A percentile compares a stretch with the other conserved stretches of the same genome.
Evolutionary conservation across 1,284 basidiomycete species (phyloP).

Genomic region (Gymnopus androsaceus): DNA sequence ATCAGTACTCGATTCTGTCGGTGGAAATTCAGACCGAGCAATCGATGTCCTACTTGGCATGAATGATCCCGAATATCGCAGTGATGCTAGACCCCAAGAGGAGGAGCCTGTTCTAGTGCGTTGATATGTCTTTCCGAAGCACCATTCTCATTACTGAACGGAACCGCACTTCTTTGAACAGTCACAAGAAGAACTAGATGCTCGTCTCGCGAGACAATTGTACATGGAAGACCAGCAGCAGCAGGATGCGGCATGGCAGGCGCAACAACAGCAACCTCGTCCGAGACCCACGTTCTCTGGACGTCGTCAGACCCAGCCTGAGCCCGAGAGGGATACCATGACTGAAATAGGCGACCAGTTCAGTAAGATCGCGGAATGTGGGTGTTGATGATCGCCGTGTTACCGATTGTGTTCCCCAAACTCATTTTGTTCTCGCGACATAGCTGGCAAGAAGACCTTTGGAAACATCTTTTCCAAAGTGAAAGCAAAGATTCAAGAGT

Average conservation of each 20-base stretch:
- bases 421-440: background rate
- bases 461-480: conserved; percentile 70
- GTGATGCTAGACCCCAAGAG: conserved; percentile 25
- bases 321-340: conserved; percentile 49
- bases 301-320: conserved; percentile 16
- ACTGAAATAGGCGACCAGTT: conserved; percentile 72
- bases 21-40: conserved; percentile 67
- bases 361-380: conserved; percentile 74
- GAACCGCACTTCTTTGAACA: conserved; percentile 19
- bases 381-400: conserved; percentile 25
- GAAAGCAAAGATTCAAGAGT: conserved; percentile 78
- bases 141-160: background rate
- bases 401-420: too few relatives aligned
- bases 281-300: conserved; percentile 24
- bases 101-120: conserved; percentile 15
- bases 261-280: conserved; percentile 25
- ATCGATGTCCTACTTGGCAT: conserved; percentile 75
- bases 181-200: conserved; percentile 71
- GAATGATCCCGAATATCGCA: conserved; percentile 75
- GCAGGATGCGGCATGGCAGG: conserved; percentile 33
- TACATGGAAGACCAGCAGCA: conserved; percentile 63
- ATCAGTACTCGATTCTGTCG: conserved; percentile 68
- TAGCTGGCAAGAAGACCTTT: conserved; percentile 78
- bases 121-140: background rate
- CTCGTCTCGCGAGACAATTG: conserved; percentile 70